Evolutionary conservation across 192 early-diverging fungal species (phyloP).

Genomic region (Spizellomyces punctatus): DNA sequence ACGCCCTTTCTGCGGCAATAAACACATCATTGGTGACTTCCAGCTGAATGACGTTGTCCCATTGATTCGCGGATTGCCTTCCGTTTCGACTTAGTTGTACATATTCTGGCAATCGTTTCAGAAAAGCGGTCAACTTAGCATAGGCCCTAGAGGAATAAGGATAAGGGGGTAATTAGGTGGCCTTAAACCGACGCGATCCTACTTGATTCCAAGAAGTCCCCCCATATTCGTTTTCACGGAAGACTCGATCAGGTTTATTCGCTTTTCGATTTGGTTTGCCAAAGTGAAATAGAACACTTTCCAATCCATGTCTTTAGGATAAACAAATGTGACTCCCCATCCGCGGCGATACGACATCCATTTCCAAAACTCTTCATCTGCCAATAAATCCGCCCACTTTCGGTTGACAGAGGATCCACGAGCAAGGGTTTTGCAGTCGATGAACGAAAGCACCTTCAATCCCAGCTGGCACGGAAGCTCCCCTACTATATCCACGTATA

Average conservation of each 20-base stretch:
- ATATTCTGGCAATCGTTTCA: constrained; percentile 24
- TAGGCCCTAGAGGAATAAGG: constrained; percentile 7
- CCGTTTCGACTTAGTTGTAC: constrained; percentile 9
- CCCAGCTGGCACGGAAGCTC: not conserved
- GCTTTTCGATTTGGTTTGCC: not conserved
- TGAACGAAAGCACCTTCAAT: not conserved
- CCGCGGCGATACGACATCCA: constrained; percentile 13
- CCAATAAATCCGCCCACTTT: not conserved
- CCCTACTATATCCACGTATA: constrained; percentile 10
- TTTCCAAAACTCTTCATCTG: constrained; percentile 11
- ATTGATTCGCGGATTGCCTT: not conserved
- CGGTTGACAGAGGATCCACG: not conserved
- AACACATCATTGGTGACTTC: constrained; percentile 26
- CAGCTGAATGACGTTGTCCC: constrained; percentile 10
- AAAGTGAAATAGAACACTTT: constrained; percentile 17
- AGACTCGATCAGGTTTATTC: not conserved
- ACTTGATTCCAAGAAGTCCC: constrained; percentile 19
- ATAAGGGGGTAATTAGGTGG: too few relatives aligned
- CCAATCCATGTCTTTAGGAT: constrained; percentile 22
- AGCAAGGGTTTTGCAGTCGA: not conserved
- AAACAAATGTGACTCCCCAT: constrained; percentile 21
- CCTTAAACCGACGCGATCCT: not conserved
- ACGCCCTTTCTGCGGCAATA: constrained; percentile 17
- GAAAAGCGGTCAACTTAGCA: constrained; percentile 19
- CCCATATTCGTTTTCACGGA: not conserved